Base-by-base conservation (phyloP, 208 protist genomes). In the Trypanosoma melophagium region DNA sequence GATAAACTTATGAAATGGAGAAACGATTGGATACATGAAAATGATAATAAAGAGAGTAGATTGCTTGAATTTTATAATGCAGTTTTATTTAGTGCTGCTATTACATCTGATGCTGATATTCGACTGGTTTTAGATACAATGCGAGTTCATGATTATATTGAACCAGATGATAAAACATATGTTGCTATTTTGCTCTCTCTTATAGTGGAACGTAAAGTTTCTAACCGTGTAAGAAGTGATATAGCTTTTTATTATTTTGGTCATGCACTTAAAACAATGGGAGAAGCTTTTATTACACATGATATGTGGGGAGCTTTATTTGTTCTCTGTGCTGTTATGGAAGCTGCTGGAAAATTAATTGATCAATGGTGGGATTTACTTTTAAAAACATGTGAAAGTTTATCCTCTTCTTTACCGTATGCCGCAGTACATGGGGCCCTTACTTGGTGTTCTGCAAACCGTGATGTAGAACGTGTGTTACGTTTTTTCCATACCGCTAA, bases 331-430 rank as follows among this genome's bases (percentile, higher is more conserved):
- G 77, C 83, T 8, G 54, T 86, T 45, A 60, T 64, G 38, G 78
- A 91, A 40, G 69, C 79, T 25, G 79, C 85, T 17, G 81, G 81
- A n/a, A 90, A 84, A 61, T 77, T 95, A 45, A 69, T 95, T 52
- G 83, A 92, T 49, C 77, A 92, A 42, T 95, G 90, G 87, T 95
- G 87, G 85, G 25, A 76, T 70, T 56, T 76, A 57, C 22, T 66
- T 38, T 16, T 79, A 14, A 71, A 62, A 19, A 49, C 16, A 31
- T 56, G 21, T 31, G 35, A 68, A 56, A 25, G 19, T 17, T 10
- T 7, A 17, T 60, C 50, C n/a, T 51, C 71, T 8, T 47, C 80
- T 13, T 66, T 96, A 45, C 87, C 87, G 8, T 90, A 79, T 51
- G 63, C 57, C 12, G 80, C 75, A 7, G 76, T 84, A 14, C 83